Evolutionary conservation across 371 early-diverging fungal species (phyloP).

Genomic region (Mucor indicus): DNA sequence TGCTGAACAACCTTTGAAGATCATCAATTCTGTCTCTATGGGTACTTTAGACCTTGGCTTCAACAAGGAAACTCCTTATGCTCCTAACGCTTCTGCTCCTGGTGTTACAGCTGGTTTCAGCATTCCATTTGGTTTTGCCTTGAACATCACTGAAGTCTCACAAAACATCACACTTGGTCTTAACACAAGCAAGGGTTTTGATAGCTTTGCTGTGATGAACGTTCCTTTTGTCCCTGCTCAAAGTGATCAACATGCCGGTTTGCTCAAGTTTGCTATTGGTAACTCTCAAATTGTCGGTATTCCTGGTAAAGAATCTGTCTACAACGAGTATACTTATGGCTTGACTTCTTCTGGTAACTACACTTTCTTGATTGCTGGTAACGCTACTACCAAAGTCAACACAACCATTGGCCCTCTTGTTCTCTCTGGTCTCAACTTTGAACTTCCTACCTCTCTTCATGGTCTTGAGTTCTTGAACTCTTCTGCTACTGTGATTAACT

Average conservation of each 20-base stretch:
- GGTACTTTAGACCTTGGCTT: constrained; percentile 56
- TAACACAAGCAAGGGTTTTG: constrained; percentile 12
- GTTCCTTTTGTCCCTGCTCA: constrained; percentile 42
- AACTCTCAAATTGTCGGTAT: constrained; percentile 42
- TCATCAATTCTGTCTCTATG: constrained; percentile 53
- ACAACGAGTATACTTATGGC: constrained; percentile 48
- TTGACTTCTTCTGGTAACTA: constrained; percentile 42
- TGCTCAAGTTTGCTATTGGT: constrained; percentile 46
- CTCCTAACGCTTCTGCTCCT: constrained; percentile 48
- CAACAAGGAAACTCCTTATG: constrained; percentile 45
- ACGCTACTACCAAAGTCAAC: constrained; percentile 47
- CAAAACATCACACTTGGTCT: constrained; percentile 51
- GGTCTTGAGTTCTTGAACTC: constrained; percentile 64
- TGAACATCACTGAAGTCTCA: constrained; percentile 53
- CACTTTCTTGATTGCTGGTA: constrained; percentile 49
- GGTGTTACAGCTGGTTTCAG: constrained; percentile 48
- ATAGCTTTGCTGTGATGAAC: constrained; percentile 45
- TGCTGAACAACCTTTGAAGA: constrained; percentile 37
- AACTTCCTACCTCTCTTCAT: constrained; percentile 45
- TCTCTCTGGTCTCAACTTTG: constrained; percentile 57
- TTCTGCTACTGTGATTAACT: constrained; percentile 54
- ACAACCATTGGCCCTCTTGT: constrained; percentile 61
- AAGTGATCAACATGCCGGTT: constrained; percentile 45
- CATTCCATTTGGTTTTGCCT: constrained; percentile 57
- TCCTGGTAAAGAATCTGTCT: constrained; percentile 31